Base-by-base conservation (phyloP, 202 grass and related monocot genomes). In the Saccharum hybrid region DNA sequence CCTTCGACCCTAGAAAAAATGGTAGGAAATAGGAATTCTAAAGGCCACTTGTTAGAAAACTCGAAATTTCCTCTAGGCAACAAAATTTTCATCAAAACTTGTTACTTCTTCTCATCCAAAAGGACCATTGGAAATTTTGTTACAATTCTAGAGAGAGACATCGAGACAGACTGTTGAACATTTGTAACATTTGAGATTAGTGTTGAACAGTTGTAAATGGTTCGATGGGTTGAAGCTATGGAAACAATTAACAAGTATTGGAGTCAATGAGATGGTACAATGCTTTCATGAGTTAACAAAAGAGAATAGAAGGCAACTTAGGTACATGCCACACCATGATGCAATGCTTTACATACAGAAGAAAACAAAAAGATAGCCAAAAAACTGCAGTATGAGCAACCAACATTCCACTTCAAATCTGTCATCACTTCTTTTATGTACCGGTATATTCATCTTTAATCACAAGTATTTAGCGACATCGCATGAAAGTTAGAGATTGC, bases 401-500 rank as follows among this genome's bases (percentile, higher is more conserved):
- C 12, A 72, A 2, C 69, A 48, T 49, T 72, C 15, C 69, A 72
- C 69, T 48, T 48, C 42, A 72, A 31, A 18, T 31, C 14, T 1
- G 14, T 10, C 43, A 33, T 19, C 1, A 33, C 33, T 8, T 49
- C 16, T 54, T 54, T 51, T 10, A 36, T 67, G 14, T n/a, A 21
- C 22, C 19, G 0, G 15, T 28, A 13, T 22, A 30, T 59, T 46
- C n/a, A 67, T 78, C n/a, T 57, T 60, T 36, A 72, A 43, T 65
- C 57, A 36, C 18, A 72, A 8, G 28, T 36, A 72, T 57, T 8
- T 72, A 57, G 33, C 31, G 2, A 39, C 39, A 59, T 21, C 23
- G 22, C 56, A 66, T 18, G 26, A 15, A 78, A 46, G 9, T 87
- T 83, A 51, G 28, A 67, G 86, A 63, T 79, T 88, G 76, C 79